These are phyloP conservation scores for Pichia sp. DNA, from an alignment of 1,139 yeast species.

Conservation along the genomic window DNA sequence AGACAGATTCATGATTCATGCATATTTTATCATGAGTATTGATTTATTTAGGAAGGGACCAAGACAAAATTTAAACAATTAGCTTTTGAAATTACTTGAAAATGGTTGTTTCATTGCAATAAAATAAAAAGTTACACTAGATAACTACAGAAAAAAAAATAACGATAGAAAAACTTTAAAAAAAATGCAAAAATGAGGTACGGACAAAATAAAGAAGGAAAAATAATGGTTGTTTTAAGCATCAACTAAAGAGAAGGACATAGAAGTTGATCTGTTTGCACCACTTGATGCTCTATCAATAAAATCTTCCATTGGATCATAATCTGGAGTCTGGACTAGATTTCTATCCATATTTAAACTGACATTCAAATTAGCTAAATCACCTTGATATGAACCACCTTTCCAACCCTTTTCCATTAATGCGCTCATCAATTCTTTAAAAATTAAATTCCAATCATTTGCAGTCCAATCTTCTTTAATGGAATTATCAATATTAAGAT, in stretches of 20 bases:
- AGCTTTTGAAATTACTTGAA: too few relatives aligned
- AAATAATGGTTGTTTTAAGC: neutral
- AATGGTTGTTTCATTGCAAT: too few relatives aligned
- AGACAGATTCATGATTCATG: too few relatives aligned
- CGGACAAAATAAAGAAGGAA: neutral
- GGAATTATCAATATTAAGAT: constrained; percentile 31
- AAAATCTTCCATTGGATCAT: constrained; percentile 27
- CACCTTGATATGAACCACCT: constrained; percentile 29
- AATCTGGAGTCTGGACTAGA: constrained; percentile 10
- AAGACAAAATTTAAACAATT: too few relatives aligned
- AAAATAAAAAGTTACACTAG: too few relatives aligned
- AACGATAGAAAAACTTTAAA: neutral
- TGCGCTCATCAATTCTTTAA: constrained; percentile 32
- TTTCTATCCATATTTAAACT: constrained; percentile 20
- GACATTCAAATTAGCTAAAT: constrained; percentile 20
- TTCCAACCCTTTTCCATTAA: constrained; percentile 30
- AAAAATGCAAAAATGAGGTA: neutral
- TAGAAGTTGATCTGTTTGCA: constrained; percentile 5
- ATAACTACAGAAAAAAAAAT: neutral
- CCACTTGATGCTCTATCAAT: constrained; percentile 13
- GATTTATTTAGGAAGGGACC: too few relatives aligned
- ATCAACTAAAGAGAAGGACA: neutral
- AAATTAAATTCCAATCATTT: constrained; percentile 36
- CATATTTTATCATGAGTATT: too few relatives aligned
- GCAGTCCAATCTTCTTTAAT: constrained; percentile 35